These are phyloP conservation scores for Triticum turgidum DNA, from an alignment of 176 grass and related monocot genomes.

Conservation along the genomic window DNA sequence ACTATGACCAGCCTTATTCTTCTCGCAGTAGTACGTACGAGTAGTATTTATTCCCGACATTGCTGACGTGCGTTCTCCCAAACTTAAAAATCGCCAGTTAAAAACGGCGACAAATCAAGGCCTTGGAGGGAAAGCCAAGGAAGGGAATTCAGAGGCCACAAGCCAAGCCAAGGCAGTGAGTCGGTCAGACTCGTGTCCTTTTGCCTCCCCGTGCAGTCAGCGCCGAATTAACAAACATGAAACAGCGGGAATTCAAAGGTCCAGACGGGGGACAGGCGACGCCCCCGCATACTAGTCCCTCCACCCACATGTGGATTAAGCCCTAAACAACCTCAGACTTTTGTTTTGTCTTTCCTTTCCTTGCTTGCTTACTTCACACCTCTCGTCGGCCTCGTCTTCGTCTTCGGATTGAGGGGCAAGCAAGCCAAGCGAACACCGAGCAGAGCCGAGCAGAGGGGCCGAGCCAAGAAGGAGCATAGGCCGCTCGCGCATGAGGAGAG, in stretches of 20 bases:
- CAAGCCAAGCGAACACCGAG: not conserved
- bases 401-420: not conserved
- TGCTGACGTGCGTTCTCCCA: too few relatives aligned
- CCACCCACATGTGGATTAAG: constrained; percentile 17
- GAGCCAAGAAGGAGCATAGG: not conserved
- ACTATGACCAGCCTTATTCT: too few relatives aligned
- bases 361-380: constrained; percentile 17
- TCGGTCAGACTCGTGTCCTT: too few relatives aligned
- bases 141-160: constrained; percentile 18
- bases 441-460: not conserved
- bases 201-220: constrained; percentile 20
- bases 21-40: not conserved
- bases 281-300: not conserved
- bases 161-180: not conserved
- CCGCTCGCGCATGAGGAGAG: constrained; percentile 12
- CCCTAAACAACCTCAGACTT: constrained; percentile 21
- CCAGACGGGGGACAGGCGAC: constrained; percentile 20
- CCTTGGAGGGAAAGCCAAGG: not conserved
- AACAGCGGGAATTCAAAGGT: constrained; percentile 27
- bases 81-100: not conserved
- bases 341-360: not conserved
- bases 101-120: not conserved
- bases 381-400: not conserved
- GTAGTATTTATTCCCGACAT: not conserved
- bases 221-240: not conserved